Conservation (phyloP, 352 stramenopile species). For the Discostella stelligera region DNA sequence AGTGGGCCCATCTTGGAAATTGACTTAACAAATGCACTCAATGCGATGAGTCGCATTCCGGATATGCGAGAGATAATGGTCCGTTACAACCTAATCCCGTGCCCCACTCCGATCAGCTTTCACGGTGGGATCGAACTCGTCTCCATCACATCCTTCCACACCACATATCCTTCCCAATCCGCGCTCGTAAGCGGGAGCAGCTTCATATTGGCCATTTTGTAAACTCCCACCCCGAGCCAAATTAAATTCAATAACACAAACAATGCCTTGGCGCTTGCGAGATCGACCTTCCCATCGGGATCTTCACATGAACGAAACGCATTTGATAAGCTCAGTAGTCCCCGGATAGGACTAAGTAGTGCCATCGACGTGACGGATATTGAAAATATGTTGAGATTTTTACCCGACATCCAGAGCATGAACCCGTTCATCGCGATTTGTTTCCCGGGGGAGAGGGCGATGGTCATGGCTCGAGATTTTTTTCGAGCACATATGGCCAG, state of each 20-base stretch:
- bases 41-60: too few relatives aligned
- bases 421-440: conserved; percentile 81
- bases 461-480: conserved; percentile 69
- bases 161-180: conserved; percentile 74
- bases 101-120: not conserved
- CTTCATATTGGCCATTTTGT: conserved; percentile 80
- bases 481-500: conserved; percentile 55
- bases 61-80: too few relatives aligned
- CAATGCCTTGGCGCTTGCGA: conserved; percentile 66
- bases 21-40: too few relatives aligned
- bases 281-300: conserved; percentile 63
- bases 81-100: too few relatives aligned
- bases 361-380: conserved; percentile 72
- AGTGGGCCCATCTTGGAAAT: too few relatives aligned
- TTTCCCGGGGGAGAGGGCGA: conserved; percentile 72
- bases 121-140: conserved; percentile 73
- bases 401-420: conserved; percentile 82
- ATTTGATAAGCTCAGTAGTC: conserved; percentile 58
- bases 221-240: conserved; percentile 76
- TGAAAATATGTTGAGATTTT: conserved; percentile 79
- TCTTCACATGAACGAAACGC: conserved; percentile 68
- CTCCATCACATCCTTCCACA: conserved; percentile 82
- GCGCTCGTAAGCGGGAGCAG: conserved; percentile 77
- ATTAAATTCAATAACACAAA: conserved; percentile 75
- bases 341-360: conserved; percentile 69